Evolutionary conservation across 2,329 filamentous ascomycete genomes (phyloP), one percentile per base, ranked within the genome.

Genomic region (Aspergillus udagawae): DNA sequence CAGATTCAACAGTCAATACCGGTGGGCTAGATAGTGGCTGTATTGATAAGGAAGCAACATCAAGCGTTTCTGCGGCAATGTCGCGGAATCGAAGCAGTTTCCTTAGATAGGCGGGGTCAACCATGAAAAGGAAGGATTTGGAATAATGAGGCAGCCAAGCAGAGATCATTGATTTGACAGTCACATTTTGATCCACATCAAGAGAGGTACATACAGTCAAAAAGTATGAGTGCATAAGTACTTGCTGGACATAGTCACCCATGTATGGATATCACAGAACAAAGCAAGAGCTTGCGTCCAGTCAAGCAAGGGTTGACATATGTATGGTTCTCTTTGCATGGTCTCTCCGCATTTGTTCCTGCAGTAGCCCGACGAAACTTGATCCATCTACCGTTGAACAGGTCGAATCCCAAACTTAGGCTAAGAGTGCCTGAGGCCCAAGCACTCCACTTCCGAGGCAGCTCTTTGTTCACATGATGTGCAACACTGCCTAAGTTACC

Each of bases 281-380:
- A 38, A 38, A 38, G 32, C 14, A 38, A 44, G 41, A 12, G 2
- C 10, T 10, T 20, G 21, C 21, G 20, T 21, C 41, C 9, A 23
- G 10, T 27, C 23, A 47, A 47, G 44, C 44, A 47, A 47, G 44
- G 44, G 44, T 23, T 17, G 44, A 17, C 44, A 7, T 23, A 14
- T 47, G 44, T 25, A 7, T 47, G 44, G 17, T 23, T 25, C 4
- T n/a, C 20, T n/a, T 47, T 23, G 21, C 42, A 23, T 12, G n/a
- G 21, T 3, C 59, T 64, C 64, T 67, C 67, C 65, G 64, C 66
- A 63, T 62, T 56, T 60, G 70, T 72, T 71, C 70, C 70, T 73
- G 70, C 70, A 73, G 70, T 71, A 73, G 69, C 61, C 68, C 67
- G 64, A 65, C 61, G 53, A 62, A 60, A 60, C 57, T 58, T 63